Percentiles rank a stretch among this genome's conserved stretches.
These are phyloP conservation scores for Exophiala spinifera DNA, from an alignment of 2,329 filamentous ascomycete species.

Conservation along the genomic window DNA sequence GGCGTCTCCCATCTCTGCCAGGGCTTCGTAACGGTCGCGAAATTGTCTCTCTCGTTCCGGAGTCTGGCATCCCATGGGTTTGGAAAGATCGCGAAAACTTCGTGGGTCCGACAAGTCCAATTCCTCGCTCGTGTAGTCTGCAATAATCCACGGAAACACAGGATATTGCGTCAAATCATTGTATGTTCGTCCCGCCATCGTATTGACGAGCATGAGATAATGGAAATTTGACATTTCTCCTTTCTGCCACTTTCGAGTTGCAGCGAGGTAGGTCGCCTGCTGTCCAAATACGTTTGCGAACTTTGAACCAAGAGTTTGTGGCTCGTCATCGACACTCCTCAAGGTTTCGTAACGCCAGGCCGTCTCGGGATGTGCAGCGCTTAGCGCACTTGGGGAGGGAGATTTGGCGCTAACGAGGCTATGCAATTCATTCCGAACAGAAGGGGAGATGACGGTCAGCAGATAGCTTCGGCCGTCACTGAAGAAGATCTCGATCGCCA, in stretches of 20 bases:
- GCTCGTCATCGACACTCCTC: slow-evolving; percentile 61
- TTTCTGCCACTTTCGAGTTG: slow-evolving; percentile 84
- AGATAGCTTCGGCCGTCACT: slow-evolving; percentile 94
- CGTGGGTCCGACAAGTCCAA: slow-evolving; percentile 80
- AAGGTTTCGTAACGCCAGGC: slow-evolving; percentile 88
- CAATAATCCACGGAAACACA: slow-evolving; percentile 94
- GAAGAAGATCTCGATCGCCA: slow-evolving; percentile 96
- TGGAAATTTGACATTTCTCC: slow-evolving; percentile 98
- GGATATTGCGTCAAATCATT: slow-evolving; percentile 98
- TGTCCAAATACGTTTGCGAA: slow-evolving; percentile 91
- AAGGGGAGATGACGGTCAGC: slow-evolving; percentile 74
- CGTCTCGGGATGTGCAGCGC: slow-evolving; percentile 77
- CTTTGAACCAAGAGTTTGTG: slow-evolving; percentile 73
- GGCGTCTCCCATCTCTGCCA: slow-evolving; percentile 83
- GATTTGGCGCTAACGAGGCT: slow-evolving; percentile 72
- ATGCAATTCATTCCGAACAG: slow-evolving; percentile 75
- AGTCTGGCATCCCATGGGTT: slow-evolving; percentile 93
- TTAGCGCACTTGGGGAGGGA: slow-evolving; percentile 56
- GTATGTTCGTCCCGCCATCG: slow-evolving; percentile 93
- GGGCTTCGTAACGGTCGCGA: slow-evolving; percentile 76
- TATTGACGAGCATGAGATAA: slow-evolving; percentile 98
- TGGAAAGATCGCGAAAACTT: slow-evolving; percentile 85
- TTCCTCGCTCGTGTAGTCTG: slow-evolving; percentile 92
- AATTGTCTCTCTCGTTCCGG: slow-evolving; percentile 72
- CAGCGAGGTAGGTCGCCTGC: slow-evolving; percentile 73